A percentile compares a stretch with the other conserved stretches of the same genome.
Evolutionary conservation across 208 protist genomes (phyloP).

Genomic region (Tritrichomonas musculus): DNA sequence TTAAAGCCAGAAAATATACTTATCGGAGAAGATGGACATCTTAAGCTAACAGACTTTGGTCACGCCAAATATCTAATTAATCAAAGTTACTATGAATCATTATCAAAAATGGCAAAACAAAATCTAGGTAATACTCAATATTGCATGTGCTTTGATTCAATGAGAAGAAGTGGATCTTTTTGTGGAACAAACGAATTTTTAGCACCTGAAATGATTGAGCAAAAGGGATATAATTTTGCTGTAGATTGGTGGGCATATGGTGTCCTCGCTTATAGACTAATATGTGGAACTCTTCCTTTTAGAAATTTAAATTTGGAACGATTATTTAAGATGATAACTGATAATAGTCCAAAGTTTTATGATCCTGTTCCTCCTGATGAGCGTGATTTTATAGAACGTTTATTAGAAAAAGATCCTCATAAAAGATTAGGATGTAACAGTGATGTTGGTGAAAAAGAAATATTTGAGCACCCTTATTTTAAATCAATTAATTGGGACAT

Average conservation of each 20-base stretch:
- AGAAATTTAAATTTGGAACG: too few species aligned
- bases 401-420: neutral
- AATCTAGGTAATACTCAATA: too few species aligned
- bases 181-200: neutral
- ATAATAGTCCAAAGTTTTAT: too few species aligned
- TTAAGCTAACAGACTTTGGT: conserved; percentile 15
- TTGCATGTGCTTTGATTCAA: too few species aligned
- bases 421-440: neutral
- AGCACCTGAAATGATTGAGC: conserved; percentile 11
- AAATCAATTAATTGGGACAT: too few species aligned
- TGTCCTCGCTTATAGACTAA: neutral
- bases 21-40: neutral
- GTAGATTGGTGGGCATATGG: conserved; percentile 8
- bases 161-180: neutral
- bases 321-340: too few species aligned
- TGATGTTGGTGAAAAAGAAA: too few species aligned
- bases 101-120: too few species aligned
- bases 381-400: neutral
- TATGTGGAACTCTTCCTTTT: neutral
- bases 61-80: conserved; percentile 37
- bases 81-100: too few species aligned
- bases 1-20: neutral
- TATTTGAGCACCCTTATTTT: too few species aligned
- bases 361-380: too few species aligned
- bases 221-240: neutral